Evolutionary conservation across 306 rosid species (phyloP).

Genomic region (Prunus fruticosa): DNA sequence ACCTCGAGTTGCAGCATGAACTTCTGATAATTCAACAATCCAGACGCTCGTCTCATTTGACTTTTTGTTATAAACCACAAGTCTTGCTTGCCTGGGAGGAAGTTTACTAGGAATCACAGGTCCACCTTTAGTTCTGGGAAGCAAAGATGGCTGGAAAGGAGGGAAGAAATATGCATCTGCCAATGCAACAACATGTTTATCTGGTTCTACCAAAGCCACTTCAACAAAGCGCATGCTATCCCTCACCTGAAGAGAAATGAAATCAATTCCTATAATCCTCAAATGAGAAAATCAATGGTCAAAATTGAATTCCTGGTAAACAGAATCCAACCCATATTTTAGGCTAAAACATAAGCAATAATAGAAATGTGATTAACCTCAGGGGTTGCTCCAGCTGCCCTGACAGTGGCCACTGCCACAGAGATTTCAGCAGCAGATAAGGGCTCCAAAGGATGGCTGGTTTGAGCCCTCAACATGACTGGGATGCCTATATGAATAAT

Average conservation of each 20-base stretch:
- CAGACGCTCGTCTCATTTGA: constrained; percentile 78
- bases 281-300: constrained; percentile 11
- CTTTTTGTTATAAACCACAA: constrained; percentile 68
- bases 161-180: constrained; percentile 92
- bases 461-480: constrained; percentile 66
- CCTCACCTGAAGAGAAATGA: constrained; percentile 50
- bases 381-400: constrained; percentile 81
- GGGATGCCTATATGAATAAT: constrained; percentile 46
- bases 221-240: constrained; percentile 79
- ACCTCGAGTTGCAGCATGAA: constrained; percentile 82
- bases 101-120: constrained; percentile 74
- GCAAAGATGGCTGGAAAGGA: constrained; percentile 80
- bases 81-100: constrained; percentile 75
- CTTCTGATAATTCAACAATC: constrained; percentile 67
- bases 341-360: not conserved
- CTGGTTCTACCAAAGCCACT: constrained; percentile 72
- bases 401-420: constrained; percentile 76
- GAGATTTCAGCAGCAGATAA: constrained; percentile 82
- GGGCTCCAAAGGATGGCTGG: constrained; percentile 78
- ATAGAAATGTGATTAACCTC: constrained; percentile 45
- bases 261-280: constrained; percentile 2
- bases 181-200: constrained; percentile 69
- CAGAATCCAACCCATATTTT: constrained; percentile 8
- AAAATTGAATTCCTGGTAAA: not conserved
- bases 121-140: constrained; percentile 71